These are phyloP conservation scores for Lactifluus pinguis DNA, from an alignment of 768 basidiomycete genomes.

Conservation along the genomic window DNA sequence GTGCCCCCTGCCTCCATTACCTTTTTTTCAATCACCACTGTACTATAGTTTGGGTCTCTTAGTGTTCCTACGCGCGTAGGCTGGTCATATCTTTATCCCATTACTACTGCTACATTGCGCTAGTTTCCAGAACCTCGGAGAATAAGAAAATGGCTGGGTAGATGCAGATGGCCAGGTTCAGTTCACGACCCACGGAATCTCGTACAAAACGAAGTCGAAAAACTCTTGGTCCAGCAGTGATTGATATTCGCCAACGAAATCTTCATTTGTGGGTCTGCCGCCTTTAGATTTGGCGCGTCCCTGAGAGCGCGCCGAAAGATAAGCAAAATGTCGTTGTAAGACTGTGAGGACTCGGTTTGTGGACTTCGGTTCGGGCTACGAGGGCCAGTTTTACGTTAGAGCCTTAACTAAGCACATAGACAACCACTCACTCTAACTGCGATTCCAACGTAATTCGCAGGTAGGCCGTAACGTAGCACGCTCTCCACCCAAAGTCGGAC, in stretches of 20 bases:
- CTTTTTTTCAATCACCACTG: slow-evolving; percentile 15
- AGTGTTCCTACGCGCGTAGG: slow-evolving; percentile 44
- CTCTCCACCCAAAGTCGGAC: slow-evolving; percentile 90
- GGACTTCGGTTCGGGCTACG: slow-evolving; percentile 78
- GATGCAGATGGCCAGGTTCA: slow-evolving; percentile 27
- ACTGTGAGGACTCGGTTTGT: slow-evolving; percentile 68
- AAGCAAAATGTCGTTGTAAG: slow-evolving; percentile 71
- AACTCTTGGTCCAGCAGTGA: slow-evolving; percentile 91
- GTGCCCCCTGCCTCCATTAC: background rate
- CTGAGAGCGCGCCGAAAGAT: slow-evolving; percentile 66
- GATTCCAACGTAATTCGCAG: slow-evolving; percentile 80
- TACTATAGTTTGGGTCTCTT: slow-evolving; percentile 32
- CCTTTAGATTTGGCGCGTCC: slow-evolving; percentile 37
- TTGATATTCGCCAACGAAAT: slow-evolving; percentile 87
- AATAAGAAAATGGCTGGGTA: slow-evolving; percentile 13
- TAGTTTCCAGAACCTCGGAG: slow-evolving; percentile 8
- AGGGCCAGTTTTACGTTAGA: background rate
- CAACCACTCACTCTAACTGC: slow-evolving; percentile 56
- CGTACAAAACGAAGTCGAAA: slow-evolving; percentile 90
- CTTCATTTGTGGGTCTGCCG: slow-evolving; percentile 38
- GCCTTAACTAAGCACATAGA: background rate
- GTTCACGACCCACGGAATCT: slow-evolving; percentile 82
- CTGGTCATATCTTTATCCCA: slow-evolving; percentile 51
- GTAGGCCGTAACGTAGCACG: slow-evolving; percentile 90
- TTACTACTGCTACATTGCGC: slow-evolving; percentile 18